Evolutionary conservation across 73 alveolate genomes (phyloP), one percentile per base, ranked within the genome.

Genomic region (Paramecium pentaurelia): DNA sequence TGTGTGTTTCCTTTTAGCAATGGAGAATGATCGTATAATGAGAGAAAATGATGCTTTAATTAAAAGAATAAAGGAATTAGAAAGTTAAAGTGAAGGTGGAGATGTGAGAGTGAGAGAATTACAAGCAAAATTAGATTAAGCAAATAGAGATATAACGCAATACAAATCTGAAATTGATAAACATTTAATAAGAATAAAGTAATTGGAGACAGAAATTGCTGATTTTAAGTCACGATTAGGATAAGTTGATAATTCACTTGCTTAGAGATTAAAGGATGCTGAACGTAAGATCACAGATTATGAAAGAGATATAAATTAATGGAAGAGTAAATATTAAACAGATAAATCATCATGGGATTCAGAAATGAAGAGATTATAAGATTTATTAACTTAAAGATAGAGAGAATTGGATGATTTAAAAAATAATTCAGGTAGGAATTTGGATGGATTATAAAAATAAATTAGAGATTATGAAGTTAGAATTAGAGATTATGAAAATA

Each of bases 311-410:
- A 32, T 80, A 3, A 32, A 18, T 36, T 40, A 80, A 38, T 80
- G 91, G 91, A 80, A 80, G 34, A 42, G 49, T 25, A 80, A 80
- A 36, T 80, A 80, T 47, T 45, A 28, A 28, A 80, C 91, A 32
- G 91, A 80, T 22, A 80, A 80, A n/a, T 25, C 64, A 14, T 40
- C 47, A 25, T 80, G 91, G 91, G 91, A 80, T 44, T 44, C 75
- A 80, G 91, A 80, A 36, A 45, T 80, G 45, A 80, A 47, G 58
- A 80, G 58, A 47, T 47, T 80, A 47, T 10, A 80, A 45, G 91
- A 80, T 45, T 47, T 44, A n/a, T 10, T 80, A 8, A 20, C 71
- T 27, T 80, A 80, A 49, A 80, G 45, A 47, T 27, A 80, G n/a
- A 80, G 73, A 27, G 91, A 80, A 36, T 80, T 80, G 30, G 71